These are phyloP conservation scores for Thelephora terrestris DNA, from an alignment of 1,284 basidiomycete genomes.

Conservation along the genomic window DNA sequence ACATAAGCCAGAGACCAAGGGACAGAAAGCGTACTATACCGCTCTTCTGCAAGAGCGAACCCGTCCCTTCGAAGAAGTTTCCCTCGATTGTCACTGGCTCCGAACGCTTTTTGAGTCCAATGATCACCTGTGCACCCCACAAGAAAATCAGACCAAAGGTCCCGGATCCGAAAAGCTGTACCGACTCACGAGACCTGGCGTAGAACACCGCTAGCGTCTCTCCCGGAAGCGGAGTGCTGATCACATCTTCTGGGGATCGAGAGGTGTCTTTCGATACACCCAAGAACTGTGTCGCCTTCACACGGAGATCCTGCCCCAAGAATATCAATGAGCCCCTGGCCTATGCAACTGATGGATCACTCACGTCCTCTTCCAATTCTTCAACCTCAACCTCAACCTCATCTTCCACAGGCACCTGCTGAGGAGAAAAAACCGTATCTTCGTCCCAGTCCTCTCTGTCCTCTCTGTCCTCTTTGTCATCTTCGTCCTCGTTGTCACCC, in stretches of 20 bases:
- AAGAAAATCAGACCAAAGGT: not conserved
- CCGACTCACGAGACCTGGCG: conserved; percentile 57
- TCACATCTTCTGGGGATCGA: conserved; percentile 59
- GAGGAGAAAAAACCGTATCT: no score
- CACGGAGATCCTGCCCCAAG: conserved; percentile 37
- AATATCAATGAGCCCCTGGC: not conserved
- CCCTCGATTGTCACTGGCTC: conserved; percentile 55
- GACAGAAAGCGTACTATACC: conserved; percentile 41
- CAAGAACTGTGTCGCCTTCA: conserved; percentile 62
- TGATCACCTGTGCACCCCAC: conserved; percentile 46
- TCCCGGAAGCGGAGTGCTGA: conserved; percentile 83
- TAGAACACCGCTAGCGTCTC: conserved; percentile 85
- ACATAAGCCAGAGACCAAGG: not conserved
- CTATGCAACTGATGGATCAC: not conserved
- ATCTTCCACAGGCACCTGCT: no score
- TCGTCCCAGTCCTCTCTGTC: not conserved
- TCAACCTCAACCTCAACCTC: conserved; percentile 15
- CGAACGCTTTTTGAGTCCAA: conserved; percentile 72
- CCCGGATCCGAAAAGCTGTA: not conserved
- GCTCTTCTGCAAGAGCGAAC: conserved; percentile 61
- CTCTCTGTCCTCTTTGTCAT: conserved; percentile 22
- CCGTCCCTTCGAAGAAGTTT: conserved; percentile 76
- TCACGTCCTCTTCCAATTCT: conserved; percentile 17
- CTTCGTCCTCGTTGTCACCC: conserved; percentile 26
- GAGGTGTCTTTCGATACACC: conserved; percentile 60